A percentile compares a stretch with the other conserved stretches of the same genome.
Conservation (phyloP, 208 protist genomes). For the Spongospora subterranea region DNA sequence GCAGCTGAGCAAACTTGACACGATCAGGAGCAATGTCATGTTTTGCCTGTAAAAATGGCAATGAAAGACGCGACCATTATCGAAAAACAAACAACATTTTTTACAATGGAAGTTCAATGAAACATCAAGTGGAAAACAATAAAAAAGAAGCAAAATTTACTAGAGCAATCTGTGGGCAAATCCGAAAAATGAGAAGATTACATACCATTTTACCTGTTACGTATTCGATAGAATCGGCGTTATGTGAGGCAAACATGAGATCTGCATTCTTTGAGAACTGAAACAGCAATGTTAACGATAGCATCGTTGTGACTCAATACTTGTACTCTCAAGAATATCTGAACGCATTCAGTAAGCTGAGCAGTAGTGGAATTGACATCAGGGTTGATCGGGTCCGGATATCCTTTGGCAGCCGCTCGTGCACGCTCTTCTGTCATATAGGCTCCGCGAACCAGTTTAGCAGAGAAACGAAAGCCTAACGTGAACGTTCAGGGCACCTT, state of each 20-base stretch:
- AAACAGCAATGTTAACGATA: neutral
- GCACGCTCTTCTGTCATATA: conserved; percentile 26
- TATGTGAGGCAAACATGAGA: conserved; percentile 34
- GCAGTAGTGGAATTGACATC: neutral
- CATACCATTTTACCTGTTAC: neutral
- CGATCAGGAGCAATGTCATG: neutral
- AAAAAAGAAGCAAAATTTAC: too few species aligned
- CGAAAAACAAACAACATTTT: neutral
- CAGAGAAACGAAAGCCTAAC: conserved; percentile 24
- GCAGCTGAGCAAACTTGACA: conserved; percentile 50
- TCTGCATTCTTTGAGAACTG: neutral
- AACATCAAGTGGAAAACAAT: too few species aligned
- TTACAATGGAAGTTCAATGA: too few species aligned
- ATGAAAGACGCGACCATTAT: neutral
- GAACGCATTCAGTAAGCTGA: neutral
- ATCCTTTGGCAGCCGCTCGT: neutral
- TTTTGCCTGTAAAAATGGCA: neutral
- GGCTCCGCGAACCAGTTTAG: conserved; percentile 37
- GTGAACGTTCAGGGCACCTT: too few species aligned
- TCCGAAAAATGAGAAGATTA: too few species aligned
- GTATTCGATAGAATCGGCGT: conserved; percentile 41
- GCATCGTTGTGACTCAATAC: neutral
- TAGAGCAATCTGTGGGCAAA: too few species aligned
- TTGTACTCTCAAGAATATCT: neutral
- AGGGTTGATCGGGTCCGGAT: conserved; percentile 8